Conservation (phyloP, 116 monocot genomes). For the Trichopus zeylanicus region DNA sequence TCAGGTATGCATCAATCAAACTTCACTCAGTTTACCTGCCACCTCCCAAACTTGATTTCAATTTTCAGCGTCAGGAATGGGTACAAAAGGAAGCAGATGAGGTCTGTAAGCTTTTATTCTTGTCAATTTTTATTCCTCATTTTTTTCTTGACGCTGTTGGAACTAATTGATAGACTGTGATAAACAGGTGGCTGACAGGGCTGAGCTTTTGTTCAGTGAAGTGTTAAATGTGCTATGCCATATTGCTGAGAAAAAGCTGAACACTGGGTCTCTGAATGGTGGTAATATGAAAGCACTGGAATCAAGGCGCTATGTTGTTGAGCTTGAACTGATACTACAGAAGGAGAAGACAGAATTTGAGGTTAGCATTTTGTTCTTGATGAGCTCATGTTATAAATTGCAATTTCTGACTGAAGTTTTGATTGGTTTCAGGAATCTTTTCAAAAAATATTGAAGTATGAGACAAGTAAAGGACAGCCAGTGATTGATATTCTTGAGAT, state of each 20-base stretch:
- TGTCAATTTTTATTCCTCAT: not conserved
- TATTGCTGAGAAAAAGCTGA: slow-evolving; percentile 24
- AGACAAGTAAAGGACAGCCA: slow-evolving; percentile 38
- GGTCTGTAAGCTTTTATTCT: slow-evolving; percentile 38
- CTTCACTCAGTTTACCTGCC: slow-evolving; percentile 80
- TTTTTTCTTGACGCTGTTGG: not conserved
- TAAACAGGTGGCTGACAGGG: slow-evolving; percentile 40
- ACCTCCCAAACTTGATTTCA: slow-evolving; percentile 77
- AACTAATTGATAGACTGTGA: not conserved
- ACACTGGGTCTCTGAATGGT: slow-evolving; percentile 12
- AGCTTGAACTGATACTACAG: slow-evolving; percentile 56
- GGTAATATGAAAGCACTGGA: slow-evolving; percentile 22
- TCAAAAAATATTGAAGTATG: slow-evolving; percentile 38
- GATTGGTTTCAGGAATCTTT: slow-evolving; percentile 46
- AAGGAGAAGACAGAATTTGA: slow-evolving; percentile 81
- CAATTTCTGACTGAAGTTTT: slow-evolving; percentile 12
- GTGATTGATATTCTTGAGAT: slow-evolving; percentile 71
- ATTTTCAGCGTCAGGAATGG: slow-evolving; percentile 56
- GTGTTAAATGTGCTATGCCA: slow-evolving; percentile 30
- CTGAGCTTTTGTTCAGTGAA: slow-evolving; percentile 48
- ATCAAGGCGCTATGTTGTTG: slow-evolving; percentile 24
- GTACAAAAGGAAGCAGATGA: slow-evolving; percentile 73
- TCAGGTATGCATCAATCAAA: slow-evolving; percentile 82
- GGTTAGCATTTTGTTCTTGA: slow-evolving; percentile 24
- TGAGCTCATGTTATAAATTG: not conserved